A percentile compares a stretch with the other conserved stretches of the same genome.
Evolutionary conservation across 441 rosid species (phyloP).

Genomic region (Aleurites moluccanus): DNA sequence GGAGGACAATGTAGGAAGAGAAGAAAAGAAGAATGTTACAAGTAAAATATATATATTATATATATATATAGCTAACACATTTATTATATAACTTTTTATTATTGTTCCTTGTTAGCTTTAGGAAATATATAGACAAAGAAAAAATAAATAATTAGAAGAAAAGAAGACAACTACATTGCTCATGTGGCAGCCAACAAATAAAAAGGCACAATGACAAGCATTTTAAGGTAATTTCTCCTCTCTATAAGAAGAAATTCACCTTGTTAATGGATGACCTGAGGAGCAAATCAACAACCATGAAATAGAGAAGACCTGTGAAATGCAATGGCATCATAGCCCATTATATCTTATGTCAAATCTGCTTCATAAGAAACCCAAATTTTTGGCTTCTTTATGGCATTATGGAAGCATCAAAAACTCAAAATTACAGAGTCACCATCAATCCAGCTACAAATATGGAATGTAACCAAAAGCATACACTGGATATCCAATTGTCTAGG

Average conservation of each 20-base stretch:
- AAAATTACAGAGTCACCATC: background rate
- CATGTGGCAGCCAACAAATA: too few species aligned
- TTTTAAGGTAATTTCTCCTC: too few species aligned
- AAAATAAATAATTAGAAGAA: too few species aligned
- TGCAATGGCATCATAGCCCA: too few species aligned
- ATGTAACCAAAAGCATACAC: background rate
- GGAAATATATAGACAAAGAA: background rate
- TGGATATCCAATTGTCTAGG: background rate
- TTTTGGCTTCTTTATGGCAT: background rate
- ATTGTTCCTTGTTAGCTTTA: background rate
- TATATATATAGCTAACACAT: background rate
- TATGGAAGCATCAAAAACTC: background rate
- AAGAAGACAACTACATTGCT: too few species aligned
- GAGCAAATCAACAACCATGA: too few species aligned
- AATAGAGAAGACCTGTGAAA: too few species aligned
- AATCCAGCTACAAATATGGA: background rate
- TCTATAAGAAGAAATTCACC: too few species aligned
- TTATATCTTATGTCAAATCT: background rate
- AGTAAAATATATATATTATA: background rate
- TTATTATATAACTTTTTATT: background rate
- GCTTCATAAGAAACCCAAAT: background rate
- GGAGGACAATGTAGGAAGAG: background rate
- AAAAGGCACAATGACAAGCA: too few species aligned
- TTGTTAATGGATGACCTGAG: background rate
- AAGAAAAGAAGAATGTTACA: background rate